Evolutionary conservation across 2,329 filamentous ascomycete species (phyloP).

Genomic region (Berkeleyomyces basicola): DNA sequence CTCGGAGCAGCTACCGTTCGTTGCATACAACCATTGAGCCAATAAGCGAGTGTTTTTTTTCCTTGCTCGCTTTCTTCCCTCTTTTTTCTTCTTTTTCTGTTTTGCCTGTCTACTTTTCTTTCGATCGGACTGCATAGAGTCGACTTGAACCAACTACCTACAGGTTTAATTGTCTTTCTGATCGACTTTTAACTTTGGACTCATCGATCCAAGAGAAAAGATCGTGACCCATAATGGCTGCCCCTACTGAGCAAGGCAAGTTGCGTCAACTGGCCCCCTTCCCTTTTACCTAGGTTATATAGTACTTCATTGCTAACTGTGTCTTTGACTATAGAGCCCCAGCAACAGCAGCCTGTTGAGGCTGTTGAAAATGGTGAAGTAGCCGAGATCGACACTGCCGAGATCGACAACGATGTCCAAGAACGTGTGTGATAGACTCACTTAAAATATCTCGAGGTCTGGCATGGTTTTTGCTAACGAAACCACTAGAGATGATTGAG

Average conservation of each 20-base stretch:
- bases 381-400: background rate
- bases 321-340: background rate
- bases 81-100: constrained; percentile 1
- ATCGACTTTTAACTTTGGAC: constrained; percentile 1
- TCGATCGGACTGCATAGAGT: background rate
- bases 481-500: constrained; percentile 9
- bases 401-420: constrained; percentile 3
- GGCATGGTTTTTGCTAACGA: background rate
- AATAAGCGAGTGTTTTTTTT: constrained; percentile 11
- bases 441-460: background rate
- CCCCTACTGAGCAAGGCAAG: constrained; percentile 9
- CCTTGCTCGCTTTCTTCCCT: background rate
- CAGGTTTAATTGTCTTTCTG: background rate
- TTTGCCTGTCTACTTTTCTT: background rate
- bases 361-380: background rate
- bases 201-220: background rate
- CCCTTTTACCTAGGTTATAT: background rate
- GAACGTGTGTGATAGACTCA: constrained; percentile 1
- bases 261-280: background rate
- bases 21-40: constrained; percentile 5
- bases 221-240: constrained; percentile 10
- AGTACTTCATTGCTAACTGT: constrained; percentile 1
- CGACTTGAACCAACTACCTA: background rate
- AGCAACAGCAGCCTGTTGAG: constrained; percentile 10
- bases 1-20: background rate